These are phyloP conservation scores for Paraphaeosphaeria minitans DNA, from an alignment of 2,329 filamentous ascomycete genomes.

Conservation along the genomic window DNA sequence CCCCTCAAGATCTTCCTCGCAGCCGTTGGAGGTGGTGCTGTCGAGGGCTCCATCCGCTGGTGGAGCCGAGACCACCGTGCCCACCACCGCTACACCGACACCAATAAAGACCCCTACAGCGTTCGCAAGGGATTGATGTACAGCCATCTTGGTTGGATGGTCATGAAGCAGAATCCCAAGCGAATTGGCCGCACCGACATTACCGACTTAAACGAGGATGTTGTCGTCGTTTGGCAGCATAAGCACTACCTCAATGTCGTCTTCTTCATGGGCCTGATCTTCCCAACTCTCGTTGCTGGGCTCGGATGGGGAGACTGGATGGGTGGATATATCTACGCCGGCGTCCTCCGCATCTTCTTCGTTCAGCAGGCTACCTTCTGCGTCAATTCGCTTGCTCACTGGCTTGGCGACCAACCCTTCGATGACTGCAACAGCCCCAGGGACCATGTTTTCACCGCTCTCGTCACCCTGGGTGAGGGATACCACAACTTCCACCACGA, in stretches of 20 bases:
- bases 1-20: slow-evolving; percentile 57
- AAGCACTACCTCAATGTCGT: slow-evolving; percentile 56
- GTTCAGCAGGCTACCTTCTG: slow-evolving; percentile 61
- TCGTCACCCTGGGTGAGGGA: slow-evolving; percentile 51
- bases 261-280: slow-evolving; percentile 54
- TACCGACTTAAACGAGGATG: slow-evolving; percentile 57
- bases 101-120: slow-evolving; percentile 59
- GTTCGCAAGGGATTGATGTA: slow-evolving; percentile 59
- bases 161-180: slow-evolving; percentile 62
- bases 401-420: slow-evolving; percentile 55
- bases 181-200: slow-evolving; percentile 58
- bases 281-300: slow-evolving; percentile 55
- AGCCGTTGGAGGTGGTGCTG: slow-evolving; percentile 54
- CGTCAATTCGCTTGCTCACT: slow-evolving; percentile 60
- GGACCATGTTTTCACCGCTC: slow-evolving; percentile 50
- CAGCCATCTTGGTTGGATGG: slow-evolving; percentile 59
- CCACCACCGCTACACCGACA: slow-evolving; percentile 60
- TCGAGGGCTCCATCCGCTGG: slow-evolving; percentile 58
- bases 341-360: slow-evolving; percentile 59
- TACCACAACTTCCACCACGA: slow-evolving; percentile 55
- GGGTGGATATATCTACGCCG: slow-evolving; percentile 58
- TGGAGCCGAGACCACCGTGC: slow-evolving; percentile 58
- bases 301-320: slow-evolving; percentile 56
- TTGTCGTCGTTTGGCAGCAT: slow-evolving; percentile 58
- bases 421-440: slow-evolving; percentile 52